A percentile compares a stretch with the other conserved stretches of the same genome.
phyloP scores from a whole-genome alignment of 1,284 basidiomycete species.

The Ceratobasidium papillatum region DNA sequence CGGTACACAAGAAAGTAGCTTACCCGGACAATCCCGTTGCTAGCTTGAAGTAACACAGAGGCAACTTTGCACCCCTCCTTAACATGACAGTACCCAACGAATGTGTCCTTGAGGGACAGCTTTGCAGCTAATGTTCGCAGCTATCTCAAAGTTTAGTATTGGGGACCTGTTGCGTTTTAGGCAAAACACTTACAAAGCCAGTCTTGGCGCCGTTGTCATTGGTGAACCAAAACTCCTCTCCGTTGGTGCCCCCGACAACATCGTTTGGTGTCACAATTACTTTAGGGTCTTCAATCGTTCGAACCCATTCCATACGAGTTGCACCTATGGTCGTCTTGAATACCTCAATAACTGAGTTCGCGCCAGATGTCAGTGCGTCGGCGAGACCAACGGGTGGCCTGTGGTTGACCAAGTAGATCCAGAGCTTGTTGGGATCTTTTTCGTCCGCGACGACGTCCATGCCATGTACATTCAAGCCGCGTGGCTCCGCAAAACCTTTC shows the following conservation, averaged over 20 bases:
- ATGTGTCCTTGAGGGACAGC: constrained; percentile 49
- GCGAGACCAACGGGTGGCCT: constrained; percentile 58
- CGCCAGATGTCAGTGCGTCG: constrained; percentile 58
- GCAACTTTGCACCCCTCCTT: constrained; percentile 67
- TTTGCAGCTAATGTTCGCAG: constrained; percentile 50
- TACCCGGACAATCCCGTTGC: constrained; percentile 65
- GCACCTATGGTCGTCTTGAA: constrained; percentile 65
- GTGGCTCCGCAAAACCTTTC: constrained; percentile 53
- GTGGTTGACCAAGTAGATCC: constrained; percentile 74
- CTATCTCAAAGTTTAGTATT: constrained; percentile 26
- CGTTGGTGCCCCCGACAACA: constrained; percentile 67
- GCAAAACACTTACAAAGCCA: constrained; percentile 58
- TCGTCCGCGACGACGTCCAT: constrained; percentile 72
- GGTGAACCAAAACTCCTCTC: constrained; percentile 69
- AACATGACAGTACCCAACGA: constrained; percentile 67
- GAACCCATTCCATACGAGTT: constrained; percentile 61
- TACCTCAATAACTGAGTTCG: constrained; percentile 75
- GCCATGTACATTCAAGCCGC: constrained; percentile 70
- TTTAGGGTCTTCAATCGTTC: constrained; percentile 63
- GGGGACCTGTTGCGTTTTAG: background rate
- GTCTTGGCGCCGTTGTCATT: constrained; percentile 69
- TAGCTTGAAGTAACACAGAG: constrained; percentile 55
- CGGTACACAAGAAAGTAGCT: background rate
- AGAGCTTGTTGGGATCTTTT: constrained; percentile 60
- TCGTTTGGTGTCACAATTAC: constrained; percentile 75